phyloP scores from a whole-genome alignment of 495 filamentous ascomycete genomes.

The Rhypophila decipiens region DNA sequence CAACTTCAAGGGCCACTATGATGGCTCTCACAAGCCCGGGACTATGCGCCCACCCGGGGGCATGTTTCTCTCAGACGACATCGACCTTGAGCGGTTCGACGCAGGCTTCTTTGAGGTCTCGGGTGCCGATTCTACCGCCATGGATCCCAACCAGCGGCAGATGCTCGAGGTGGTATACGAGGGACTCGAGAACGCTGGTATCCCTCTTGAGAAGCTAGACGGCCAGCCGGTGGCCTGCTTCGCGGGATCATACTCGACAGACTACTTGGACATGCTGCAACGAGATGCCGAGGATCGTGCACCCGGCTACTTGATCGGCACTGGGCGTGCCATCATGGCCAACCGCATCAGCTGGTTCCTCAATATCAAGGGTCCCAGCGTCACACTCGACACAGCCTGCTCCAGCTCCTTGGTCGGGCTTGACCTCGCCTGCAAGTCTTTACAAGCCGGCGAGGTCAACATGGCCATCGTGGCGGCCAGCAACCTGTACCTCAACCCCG shows the following conservation, averaged over 20 bases:
- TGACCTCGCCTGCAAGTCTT: conserved; percentile 31
- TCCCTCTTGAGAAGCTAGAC: neutral
- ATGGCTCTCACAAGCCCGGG: conserved; percentile 7
- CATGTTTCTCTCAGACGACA: conserved; percentile 24
- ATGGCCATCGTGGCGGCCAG: conserved; percentile 34
- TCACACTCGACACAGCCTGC: conserved; percentile 39
- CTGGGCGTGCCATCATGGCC: conserved; percentile 27
- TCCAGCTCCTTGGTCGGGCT: conserved; percentile 34
- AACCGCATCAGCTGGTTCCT: conserved; percentile 47
- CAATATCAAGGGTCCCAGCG: conserved; percentile 35
- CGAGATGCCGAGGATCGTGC: conserved; percentile 18
- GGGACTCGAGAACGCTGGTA: conserved; percentile 41
- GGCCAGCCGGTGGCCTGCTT: conserved; percentile 38
- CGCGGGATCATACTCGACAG: conserved; percentile 44
- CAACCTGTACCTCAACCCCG: conserved; percentile 15
- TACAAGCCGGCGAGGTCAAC: conserved; percentile 31
- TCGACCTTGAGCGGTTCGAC: conserved; percentile 20
- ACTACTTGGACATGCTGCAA: conserved; percentile 47
- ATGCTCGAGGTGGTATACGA: conserved; percentile 46
- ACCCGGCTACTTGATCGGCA: conserved; percentile 19
- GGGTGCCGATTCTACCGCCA: conserved; percentile 28
- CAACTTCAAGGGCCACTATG: conserved; percentile 28
- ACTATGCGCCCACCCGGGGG: conserved; percentile 10
- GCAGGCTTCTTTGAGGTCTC: conserved; percentile 37
- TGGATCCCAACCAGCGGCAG: conserved; percentile 49